Base-by-base conservation (phyloP, 2,329 filamentous ascomycete genomes). In the Botrytis fabae region DNA sequence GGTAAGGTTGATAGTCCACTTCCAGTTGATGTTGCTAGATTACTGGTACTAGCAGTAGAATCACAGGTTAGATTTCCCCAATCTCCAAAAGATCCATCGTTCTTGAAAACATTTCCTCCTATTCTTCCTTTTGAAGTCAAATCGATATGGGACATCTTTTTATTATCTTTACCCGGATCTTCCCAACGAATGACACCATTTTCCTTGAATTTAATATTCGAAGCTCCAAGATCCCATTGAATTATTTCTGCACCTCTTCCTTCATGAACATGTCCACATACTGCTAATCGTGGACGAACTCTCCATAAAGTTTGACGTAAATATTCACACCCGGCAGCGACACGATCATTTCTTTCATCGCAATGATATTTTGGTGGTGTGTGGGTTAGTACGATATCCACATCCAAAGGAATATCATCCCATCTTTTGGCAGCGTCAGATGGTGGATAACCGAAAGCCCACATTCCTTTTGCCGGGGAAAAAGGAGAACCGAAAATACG, bases 261-360 rank as follows among this genome's bases (percentile, higher is more conserved):
- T 75, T 89, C 87, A 80, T 94, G 92, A 44, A 93, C 87, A 80
- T 94, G 92, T 0, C 92, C 92, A 78, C 90, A 94, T 28, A 94
- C 84, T 32, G 88, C 88, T 66, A 94, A 82, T 71, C 84, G 83
- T 8, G 92, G 92, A 57, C 90, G 85, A 4, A 92, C 86, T 9
- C 86, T 83, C 85, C 86, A 88, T 38, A 94, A 82, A 0, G 86
- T 85, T 69, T 84, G 82, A 14, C 86, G 82, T 22, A 94, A 84
- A 22, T 83, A 85, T 76, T 88, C 85, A 78, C 92, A 94, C 2
- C 92, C 92, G 38, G 82, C 82, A 4, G 83, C 80, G 51, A 81
- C 80, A 18, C 82, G 79, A 38, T 80, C 80, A 20, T 79, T 79
- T 7, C 80, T 79, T 76, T 85, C 83, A 76, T 94, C 91, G 74